Conservation (phyloP, 768 basidiomycete species). For the Paxillus ammoniavirescens region DNA sequence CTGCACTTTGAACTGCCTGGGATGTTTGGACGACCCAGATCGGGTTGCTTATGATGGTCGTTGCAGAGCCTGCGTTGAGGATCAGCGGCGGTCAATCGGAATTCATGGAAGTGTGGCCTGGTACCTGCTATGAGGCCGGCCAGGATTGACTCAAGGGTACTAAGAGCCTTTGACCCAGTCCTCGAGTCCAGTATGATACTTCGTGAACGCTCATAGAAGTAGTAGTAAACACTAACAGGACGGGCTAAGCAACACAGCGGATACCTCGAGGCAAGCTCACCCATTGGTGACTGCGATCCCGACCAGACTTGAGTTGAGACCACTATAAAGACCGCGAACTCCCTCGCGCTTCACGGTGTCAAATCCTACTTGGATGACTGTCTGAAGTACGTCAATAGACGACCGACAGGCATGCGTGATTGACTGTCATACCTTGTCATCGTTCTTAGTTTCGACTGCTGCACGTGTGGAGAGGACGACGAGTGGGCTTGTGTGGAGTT, state of each 20-base stretch:
- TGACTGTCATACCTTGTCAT: conserved; percentile 57
- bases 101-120: neutral
- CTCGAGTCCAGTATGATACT: conserved; percentile 55
- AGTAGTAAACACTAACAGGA: conserved; percentile 78
- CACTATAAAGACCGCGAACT: conserved; percentile 79
- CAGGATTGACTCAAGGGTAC: conserved; percentile 85
- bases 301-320: conserved; percentile 78
- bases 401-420: neutral
- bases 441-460: conserved; percentile 82
- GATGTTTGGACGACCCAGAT: conserved; percentile 97
- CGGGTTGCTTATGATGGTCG: conserved; percentile 87
- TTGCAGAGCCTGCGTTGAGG: conserved; percentile 66
- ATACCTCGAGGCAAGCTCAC: conserved; percentile 37
- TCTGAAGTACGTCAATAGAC: conserved; percentile 37
- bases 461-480: conserved; percentile 91
- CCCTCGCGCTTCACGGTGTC: conserved; percentile 87
- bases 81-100: neutral
- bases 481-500: conserved; percentile 60
- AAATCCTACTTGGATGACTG: conserved; percentile 60
- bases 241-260: neutral
- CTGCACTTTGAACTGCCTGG: conserved; percentile 68
- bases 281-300: conserved; percentile 95
- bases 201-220: conserved; percentile 79
- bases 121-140: conserved; percentile 84
- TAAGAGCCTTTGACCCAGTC: conserved; percentile 64